phyloP scores from a whole-genome alignment of 371 early-diverging fungal species.

The Syncephalis fuscata region DNA sequence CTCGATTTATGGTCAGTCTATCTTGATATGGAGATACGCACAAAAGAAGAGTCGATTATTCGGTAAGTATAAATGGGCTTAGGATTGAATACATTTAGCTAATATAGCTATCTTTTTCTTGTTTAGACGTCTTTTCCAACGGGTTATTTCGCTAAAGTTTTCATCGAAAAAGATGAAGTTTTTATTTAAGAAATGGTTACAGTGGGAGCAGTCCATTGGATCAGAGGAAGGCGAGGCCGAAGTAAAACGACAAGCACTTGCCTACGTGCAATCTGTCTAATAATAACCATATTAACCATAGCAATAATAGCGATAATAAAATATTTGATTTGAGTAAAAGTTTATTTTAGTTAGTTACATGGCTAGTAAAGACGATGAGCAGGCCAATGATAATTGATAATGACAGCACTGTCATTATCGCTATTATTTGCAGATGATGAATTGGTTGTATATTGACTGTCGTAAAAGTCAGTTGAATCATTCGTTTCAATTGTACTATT shows the following conservation, averaged over 20 bases:
- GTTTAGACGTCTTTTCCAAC: slow-evolving; percentile 71
- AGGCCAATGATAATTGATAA: too few relatives aligned
- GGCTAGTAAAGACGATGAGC: too few relatives aligned
- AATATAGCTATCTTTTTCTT: slow-evolving; percentile 1
- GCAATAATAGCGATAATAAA: too few relatives aligned
- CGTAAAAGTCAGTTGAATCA: too few relatives aligned
- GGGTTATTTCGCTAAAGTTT: slow-evolving; percentile 65
- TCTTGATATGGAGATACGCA: slow-evolving; percentile 83
- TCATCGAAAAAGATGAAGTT: slow-evolving; percentile 97
- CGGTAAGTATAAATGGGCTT: slow-evolving; percentile 21
- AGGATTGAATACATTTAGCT: neutral
- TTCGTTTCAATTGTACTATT: too few relatives aligned
- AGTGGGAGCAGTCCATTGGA: slow-evolving; percentile 80
- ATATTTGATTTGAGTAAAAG: too few relatives aligned
- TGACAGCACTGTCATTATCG: too few relatives aligned
- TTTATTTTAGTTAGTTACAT: too few relatives aligned
- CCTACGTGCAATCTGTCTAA: neutral
- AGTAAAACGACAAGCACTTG: neutral
- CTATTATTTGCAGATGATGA: too few relatives aligned
- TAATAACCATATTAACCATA: too few relatives aligned
- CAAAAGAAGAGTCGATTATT: slow-evolving; percentile 40
- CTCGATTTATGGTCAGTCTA: slow-evolving; percentile 91
- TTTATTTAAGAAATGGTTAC: slow-evolving; percentile 93
- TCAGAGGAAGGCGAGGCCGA: slow-evolving; percentile 16
- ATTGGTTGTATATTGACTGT: too few relatives aligned